Base-by-base conservation (phyloP, 768 basidiomycete genomes). In the Xerocomellus amylosporus region DNA sequence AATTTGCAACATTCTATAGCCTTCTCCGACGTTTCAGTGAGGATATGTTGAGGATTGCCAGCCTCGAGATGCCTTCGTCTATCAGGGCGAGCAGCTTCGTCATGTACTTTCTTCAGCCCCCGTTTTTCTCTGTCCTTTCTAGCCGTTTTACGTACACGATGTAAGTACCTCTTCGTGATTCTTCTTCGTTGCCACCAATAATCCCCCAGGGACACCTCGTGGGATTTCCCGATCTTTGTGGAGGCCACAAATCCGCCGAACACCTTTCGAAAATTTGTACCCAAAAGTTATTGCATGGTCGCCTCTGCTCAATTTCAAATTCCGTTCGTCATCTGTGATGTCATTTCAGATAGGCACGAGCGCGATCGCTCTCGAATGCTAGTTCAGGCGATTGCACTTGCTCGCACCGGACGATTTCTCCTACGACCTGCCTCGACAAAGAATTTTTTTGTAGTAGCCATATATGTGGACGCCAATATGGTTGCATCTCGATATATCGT, bases 251-350 rank as follows among this genome's bases (percentile, higher is more conserved):
- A 1, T 6, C 2, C 19, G 1, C 48, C 0, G 8, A 19, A 53
- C 5, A 0, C 12, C 10, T 56, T 26, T 28, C 43, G 36, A 6
- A 58, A 54, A 37, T 51, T 46, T n/a, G 31, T 1, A 1, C 56
- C 59, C 2, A 56, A 9, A 9, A 58, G 40, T 15, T 46, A 63
- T 28, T 53, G 37, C 7, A 60, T 49, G 47, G 53, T 54, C 10
- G 36, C 12, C 5, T 40, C 5, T 1, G 4, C 5, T 1, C 6
- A 8, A 2, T 22, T 30, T 26, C 3, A n/a, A 0, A 51, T 41
- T 14, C 62, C 55, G 3, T 64, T 63, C 20, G 9, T 60, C n/a
- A 37, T 63, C 5, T 60, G 14, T 2, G 53, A 64, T 26, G 47
- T 57, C 1, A 31, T 53, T 13, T 63, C 50, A 5, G 8, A 49